These are phyloP conservation scores for Ramalina intermedia DNA, from an alignment of 495 filamentous ascomycete genomes.

Conservation along the genomic window DNA sequence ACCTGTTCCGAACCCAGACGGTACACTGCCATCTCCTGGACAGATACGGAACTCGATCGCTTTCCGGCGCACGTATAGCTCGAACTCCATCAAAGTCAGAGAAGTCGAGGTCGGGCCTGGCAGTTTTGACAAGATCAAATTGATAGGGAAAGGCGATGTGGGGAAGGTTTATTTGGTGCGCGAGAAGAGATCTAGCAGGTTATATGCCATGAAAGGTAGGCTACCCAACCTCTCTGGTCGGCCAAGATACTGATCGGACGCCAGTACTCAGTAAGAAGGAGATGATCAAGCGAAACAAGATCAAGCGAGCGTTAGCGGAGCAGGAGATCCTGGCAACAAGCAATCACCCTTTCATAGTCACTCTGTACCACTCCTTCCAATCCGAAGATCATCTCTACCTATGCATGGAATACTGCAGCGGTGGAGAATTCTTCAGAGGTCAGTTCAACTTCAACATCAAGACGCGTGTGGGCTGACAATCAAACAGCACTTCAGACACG, in stretches of 20 bases:
- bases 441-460: not conserved
- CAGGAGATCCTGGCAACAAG: slow-evolving; percentile 97
- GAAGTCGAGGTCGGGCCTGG: slow-evolving; percentile 91
- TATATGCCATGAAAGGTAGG: slow-evolving; percentile 98
- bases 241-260: slow-evolving; percentile 21
- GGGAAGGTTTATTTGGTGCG: slow-evolving; percentile 95
- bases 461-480: not conserved
- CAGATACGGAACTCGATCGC: slow-evolving; percentile 45
- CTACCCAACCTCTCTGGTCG: slow-evolving; percentile 5
- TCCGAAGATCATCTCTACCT: slow-evolving; percentile 96
- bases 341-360: slow-evolving; percentile 98
- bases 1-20: slow-evolving; percentile 29
- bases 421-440: slow-evolving; percentile 93
- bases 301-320: slow-evolving; percentile 93
- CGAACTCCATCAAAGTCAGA: slow-evolving; percentile 78
- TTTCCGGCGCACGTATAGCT: slow-evolving; percentile 93
- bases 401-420: slow-evolving; percentile 99
- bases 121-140: slow-evolving; percentile 98
- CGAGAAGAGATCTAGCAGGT: slow-evolving; percentile 87
- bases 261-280: slow-evolving; percentile 97
- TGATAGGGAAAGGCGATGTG: slow-evolving; percentile 97
- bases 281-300: slow-evolving; percentile 99
- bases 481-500: slow-evolving; percentile 73
- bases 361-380: slow-evolving; percentile 95
- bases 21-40: slow-evolving; percentile 33